Base-by-base conservation (phyloP, 2,329 filamentous ascomycete genomes). In the Diaporthe ilicicola region DNA sequence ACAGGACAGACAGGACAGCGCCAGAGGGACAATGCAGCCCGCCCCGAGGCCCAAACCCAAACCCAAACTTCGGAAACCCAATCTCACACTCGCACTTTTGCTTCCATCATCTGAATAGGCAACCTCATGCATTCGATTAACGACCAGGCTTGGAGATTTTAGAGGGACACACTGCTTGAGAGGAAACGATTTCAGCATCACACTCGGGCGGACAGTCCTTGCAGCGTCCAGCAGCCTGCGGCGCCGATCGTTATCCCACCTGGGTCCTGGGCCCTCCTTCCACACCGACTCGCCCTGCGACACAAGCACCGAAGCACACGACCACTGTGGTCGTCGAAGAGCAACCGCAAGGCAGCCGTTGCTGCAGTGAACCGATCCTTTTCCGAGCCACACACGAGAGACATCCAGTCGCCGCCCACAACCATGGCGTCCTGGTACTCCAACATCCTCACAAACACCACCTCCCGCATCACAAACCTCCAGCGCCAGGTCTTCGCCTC, bases 371-470 rank as follows among this genome's bases (percentile, higher is more conserved):
- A 15, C 37, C 24, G 37, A 44, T 37, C 37, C 56, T 56, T 51
- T 19, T 24, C n/a, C 54, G 42, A 53, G 55, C 9, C 37, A 59
- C 22, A 34, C 27, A 32, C 34, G 8, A 68, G 44, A 42, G 53
- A 42, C 24, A 44, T 8, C 27, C 51, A n/a, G 24, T 61, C n/a
- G 70, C 50, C n/a, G 2, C 12, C 37, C n/a, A 37, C 70, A 78
- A 84, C 76, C 76, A 94, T 94, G 92, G 88, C 92, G 77, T 93
- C 92, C 76, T 97, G 95, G 87, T 93, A 97, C 83, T 93, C 91
- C 77, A 93, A 91, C 79, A 87, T 91, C 78, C 83, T 91, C 78
- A 89, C 87, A 75, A 90, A 87, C 73, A 90, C 90, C 50, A 88
- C 90, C 69, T 90, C 89, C 56, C 88, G 90, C 77, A 89, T 92